phyloP scores from a whole-genome alignment of 345 rosid genomes.

The Anastatica hierochuntica region DNA sequence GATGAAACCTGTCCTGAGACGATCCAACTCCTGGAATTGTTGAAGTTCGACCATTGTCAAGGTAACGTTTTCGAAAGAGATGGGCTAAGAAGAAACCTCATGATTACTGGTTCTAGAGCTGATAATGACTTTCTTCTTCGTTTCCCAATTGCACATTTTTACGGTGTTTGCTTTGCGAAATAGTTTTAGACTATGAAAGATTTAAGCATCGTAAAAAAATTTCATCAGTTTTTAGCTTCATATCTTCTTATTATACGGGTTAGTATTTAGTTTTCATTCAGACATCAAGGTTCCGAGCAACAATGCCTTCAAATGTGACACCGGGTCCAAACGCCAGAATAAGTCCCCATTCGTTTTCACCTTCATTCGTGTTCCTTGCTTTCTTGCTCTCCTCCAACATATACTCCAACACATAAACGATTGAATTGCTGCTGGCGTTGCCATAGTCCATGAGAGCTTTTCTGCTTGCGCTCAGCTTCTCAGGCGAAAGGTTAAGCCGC shows the following conservation, averaged over 20 bases:
- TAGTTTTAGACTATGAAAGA: conserved; percentile 12
- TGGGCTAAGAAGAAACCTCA: conserved; percentile 5
- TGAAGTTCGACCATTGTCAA: neutral
- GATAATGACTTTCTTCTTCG: conserved; percentile 1
- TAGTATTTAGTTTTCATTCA: too few relatives aligned
- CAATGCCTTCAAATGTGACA: conserved; percentile 91
- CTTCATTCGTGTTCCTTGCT: conserved; percentile 19
- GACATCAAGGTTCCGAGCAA: conserved; percentile 57
- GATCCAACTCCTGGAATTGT: conserved; percentile 75
- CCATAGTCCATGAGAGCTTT: conserved; percentile 88
- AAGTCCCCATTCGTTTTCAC: conserved; percentile 57
- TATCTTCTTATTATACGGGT: too few relatives aligned
- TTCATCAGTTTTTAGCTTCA: conserved; percentile 1
- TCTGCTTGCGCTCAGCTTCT: conserved; percentile 71
- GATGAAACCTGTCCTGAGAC: conserved; percentile 59
- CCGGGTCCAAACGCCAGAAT: conserved; percentile 96
- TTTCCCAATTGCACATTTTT: conserved; percentile 3
- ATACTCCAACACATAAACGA: conserved; percentile 83
- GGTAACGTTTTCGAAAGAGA: neutral
- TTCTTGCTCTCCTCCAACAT: conserved; percentile 71
- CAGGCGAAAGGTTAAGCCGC: conserved; percentile 58
- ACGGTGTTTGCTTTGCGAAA: conserved; percentile 13
- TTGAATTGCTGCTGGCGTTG: conserved; percentile 89
- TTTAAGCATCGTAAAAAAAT: conserved; percentile 5
- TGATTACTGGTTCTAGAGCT: conserved; percentile 6